A percentile compares a stretch with the other conserved stretches of the same genome.
Conservation (phyloP, 2,329 filamentous ascomycete genomes). For the Colletotrichum sp. region DNA sequence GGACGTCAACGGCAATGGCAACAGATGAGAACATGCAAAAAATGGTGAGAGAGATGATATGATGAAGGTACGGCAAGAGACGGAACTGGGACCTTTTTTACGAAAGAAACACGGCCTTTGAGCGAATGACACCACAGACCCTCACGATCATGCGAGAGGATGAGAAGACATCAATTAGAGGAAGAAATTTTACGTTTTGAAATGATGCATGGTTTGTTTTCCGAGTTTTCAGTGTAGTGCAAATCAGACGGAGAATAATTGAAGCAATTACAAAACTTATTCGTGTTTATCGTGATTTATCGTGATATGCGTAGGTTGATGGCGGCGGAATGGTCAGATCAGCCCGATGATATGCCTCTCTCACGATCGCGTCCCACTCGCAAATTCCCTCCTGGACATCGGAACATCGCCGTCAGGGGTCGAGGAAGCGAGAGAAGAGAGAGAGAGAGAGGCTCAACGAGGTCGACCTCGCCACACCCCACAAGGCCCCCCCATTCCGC, state of each 20-base stretch:
- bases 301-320: not conserved
- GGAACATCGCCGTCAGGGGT: not conserved
- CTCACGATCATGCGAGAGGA: not conserved
- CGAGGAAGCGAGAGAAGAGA: not conserved
- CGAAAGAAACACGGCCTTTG: not conserved
- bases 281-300: not conserved
- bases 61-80: not conserved
- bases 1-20: not conserved
- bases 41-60: not conserved
- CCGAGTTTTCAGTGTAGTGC: not conserved
- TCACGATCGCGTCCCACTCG: not conserved
- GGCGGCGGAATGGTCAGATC: not conserved
- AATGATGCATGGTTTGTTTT: not conserved
- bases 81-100: not conserved
- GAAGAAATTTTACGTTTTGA: not conserved
- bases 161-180: not conserved
- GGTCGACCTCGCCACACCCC: not conserved
- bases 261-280: not conserved
- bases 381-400: not conserved
- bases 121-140: not conserved
- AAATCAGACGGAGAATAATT: not conserved
- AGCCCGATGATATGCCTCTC: not conserved
- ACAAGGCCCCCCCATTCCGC: not conserved
- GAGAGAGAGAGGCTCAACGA: not conserved
- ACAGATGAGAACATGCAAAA: not conserved